phyloP scores from a whole-genome alignment of 2,329 filamentous ascomycete species.

The Cercospora berteroae region DNA sequence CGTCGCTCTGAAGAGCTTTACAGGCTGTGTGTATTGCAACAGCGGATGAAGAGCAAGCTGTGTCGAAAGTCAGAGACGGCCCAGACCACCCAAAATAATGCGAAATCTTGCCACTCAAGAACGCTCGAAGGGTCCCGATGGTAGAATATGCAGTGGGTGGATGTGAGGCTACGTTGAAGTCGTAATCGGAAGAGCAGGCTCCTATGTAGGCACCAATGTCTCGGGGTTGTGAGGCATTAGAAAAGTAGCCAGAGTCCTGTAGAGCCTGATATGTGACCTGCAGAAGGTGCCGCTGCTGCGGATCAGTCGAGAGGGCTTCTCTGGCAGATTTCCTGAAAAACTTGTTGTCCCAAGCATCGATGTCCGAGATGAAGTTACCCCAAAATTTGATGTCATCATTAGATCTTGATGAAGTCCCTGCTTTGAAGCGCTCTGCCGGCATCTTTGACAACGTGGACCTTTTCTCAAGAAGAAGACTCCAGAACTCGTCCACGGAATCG shows the following conservation, averaged over 20 bases:
- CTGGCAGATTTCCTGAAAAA: constrained; percentile 37
- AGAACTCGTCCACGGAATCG: constrained; percentile 15
- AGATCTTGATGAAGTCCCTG: not conserved
- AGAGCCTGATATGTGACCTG: constrained; percentile 37
- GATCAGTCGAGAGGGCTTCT: constrained; percentile 34
- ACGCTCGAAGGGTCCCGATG: constrained; percentile 31
- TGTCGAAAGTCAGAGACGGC: constrained; percentile 39
- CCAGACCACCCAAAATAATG: constrained; percentile 48
- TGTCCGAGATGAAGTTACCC: constrained; percentile 22
- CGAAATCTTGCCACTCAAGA: constrained; percentile 23
- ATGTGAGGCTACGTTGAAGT: constrained; percentile 43
- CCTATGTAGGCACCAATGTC: constrained; percentile 45
- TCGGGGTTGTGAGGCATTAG: constrained; percentile 37
- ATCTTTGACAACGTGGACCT: constrained; percentile 11
- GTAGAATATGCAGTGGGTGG: constrained; percentile 41
- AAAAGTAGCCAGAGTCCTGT: constrained; percentile 36
- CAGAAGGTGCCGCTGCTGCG: constrained; percentile 36
- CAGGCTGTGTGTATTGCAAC: constrained; percentile 38
- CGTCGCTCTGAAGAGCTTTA: constrained; percentile 31
- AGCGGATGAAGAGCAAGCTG: constrained; percentile 39
- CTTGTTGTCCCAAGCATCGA: constrained; percentile 35
- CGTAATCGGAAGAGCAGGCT: constrained; percentile 41
- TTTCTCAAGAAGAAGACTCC: constrained; percentile 13
- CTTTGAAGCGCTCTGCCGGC: constrained; percentile 11
- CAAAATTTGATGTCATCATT: constrained; percentile 6